Evolutionary conservation across 192 early-diverging fungal species (phyloP).

Genomic region (Umbelopsis isabellina): DNA sequence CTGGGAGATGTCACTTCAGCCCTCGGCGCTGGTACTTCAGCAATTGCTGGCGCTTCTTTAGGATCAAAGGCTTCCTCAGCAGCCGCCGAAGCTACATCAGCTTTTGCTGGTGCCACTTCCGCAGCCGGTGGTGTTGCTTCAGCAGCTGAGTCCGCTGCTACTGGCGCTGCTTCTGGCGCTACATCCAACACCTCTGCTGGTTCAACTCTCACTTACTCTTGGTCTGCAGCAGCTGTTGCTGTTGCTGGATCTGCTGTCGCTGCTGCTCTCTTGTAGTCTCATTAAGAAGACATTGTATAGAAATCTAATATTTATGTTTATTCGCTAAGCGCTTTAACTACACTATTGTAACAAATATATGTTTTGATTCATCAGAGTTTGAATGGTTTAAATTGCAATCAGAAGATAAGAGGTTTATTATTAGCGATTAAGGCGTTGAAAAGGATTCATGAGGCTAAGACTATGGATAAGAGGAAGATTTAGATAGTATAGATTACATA

Average conservation of each 20-base stretch:
- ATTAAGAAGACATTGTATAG: neutral
- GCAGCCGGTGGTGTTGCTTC: neutral
- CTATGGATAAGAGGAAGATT: too few relatives aligned
- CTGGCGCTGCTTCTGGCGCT: neutral
- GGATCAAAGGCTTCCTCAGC: too few relatives aligned
- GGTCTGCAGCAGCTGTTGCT: neutral
- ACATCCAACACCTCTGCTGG: neutral
- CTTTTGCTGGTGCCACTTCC: neutral
- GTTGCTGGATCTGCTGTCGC: neutral
- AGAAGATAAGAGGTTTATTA: too few relatives aligned
- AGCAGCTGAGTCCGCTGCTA: neutral
- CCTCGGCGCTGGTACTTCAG: neutral
- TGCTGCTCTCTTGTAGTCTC: neutral
- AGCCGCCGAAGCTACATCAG: too few relatives aligned
- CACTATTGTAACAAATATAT: neutral
- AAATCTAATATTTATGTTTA: neutral
- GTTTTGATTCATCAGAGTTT: too few relatives aligned
- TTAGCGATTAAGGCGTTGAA: too few relatives aligned
- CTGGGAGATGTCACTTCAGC: neutral
- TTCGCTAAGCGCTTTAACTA: neutral
- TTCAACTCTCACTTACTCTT: neutral
- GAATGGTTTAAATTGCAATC: too few relatives aligned
- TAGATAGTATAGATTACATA: neutral
- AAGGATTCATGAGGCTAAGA: too few relatives aligned
- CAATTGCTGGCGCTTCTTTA: neutral